Conservation (phyloP, 208 protist species). For the Trypanosoma vivax region DNA sequence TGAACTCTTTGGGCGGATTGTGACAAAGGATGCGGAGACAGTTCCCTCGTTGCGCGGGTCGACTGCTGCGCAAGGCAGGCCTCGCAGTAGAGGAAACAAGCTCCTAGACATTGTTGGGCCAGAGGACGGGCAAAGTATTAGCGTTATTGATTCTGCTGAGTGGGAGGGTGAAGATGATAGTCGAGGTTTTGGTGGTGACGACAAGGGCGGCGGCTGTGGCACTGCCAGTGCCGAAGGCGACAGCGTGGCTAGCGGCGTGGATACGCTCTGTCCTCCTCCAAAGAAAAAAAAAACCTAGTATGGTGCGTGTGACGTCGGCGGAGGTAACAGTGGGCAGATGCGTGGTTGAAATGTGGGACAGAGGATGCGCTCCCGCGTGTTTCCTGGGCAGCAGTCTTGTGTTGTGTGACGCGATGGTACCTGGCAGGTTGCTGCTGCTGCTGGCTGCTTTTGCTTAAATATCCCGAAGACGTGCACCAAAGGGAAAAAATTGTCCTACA, state of each 20-base stretch:
- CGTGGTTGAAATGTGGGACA: no score
- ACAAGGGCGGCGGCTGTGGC: constrained; percentile 3
- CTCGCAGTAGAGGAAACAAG: no score
- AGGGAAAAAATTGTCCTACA: no score
- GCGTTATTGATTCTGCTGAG: constrained; percentile 14
- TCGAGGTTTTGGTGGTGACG: constrained; percentile 2
- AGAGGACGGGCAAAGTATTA: constrained; percentile 7
- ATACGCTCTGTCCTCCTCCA: not conserved
- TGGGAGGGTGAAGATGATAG: constrained; percentile 13
- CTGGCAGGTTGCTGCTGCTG: no score
- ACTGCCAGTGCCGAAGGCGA: not conserved
- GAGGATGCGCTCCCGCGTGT: no score
- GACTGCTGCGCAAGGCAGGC: not conserved
- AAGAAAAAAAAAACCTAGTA: constrained; percentile 1
- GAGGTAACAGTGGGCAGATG: no score
- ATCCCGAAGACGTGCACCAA: no score
- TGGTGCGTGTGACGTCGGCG: no score
- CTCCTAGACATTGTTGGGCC: constrained; percentile 10
- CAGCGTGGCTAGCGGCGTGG: not conserved
- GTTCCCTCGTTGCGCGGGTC: not conserved
- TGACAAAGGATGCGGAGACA: constrained; percentile 19
- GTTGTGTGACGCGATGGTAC: no score
- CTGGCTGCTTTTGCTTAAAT: no score
- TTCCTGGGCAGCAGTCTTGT: no score
- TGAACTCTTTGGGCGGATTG: constrained; percentile 46